A percentile compares a stretch with the other conserved stretches of the same genome.
Conservation (phyloP, 345 rosid species). For the Pistacia integerrima region DNA sequence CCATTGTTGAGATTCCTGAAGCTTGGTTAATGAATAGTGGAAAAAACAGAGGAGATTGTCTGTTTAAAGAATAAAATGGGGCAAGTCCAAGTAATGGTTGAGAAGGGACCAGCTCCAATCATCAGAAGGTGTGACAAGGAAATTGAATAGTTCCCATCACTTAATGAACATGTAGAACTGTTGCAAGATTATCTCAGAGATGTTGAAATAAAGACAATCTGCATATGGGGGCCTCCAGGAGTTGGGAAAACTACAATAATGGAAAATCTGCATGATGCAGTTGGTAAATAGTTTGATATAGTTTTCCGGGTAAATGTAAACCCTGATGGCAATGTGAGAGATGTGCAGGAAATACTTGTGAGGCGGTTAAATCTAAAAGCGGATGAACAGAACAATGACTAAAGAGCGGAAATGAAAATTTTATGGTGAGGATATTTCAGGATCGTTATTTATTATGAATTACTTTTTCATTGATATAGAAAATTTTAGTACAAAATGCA, state of each 20-base stretch:
- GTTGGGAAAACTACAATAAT: slow-evolving; percentile 21
- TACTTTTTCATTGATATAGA: no score
- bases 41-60: background rate
- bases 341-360: background rate
- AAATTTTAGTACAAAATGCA: no score
- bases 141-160: background rate
- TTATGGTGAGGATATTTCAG: no score
- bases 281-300: background rate
- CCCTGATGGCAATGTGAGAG: background rate
- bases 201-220: background rate
- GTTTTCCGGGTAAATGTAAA: background rate
- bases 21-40: background rate
- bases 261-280: background rate
- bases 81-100: background rate
- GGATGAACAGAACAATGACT: background rate
- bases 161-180: background rate
- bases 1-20: background rate
- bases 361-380: background rate
- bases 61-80: background rate
- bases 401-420: background rate
- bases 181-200: background rate
- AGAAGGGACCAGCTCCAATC: background rate
- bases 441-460: no score
- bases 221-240: slow-evolving; percentile 11
- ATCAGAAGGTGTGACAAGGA: background rate